A percentile compares a stretch with the other conserved stretches of the same genome.
These are phyloP conservation scores for Trichoderma koningii DNA, from an alignment of 2,329 filamentous ascomycete genomes.

Conservation along the genomic window DNA sequence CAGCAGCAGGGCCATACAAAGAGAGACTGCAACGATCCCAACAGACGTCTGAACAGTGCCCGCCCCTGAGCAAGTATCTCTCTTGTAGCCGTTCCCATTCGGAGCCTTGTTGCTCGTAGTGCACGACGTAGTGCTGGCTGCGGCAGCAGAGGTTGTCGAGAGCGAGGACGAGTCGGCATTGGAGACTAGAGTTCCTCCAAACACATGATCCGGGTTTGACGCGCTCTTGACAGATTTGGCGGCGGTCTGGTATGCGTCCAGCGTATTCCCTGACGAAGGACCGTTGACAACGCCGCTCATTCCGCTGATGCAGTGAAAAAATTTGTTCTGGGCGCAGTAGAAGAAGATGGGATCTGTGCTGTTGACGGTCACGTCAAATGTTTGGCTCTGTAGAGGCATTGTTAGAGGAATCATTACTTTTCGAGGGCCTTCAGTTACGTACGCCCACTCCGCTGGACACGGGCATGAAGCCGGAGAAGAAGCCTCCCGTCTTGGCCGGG, in stretches of 20 bases:
- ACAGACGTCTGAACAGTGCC: conserved; percentile 16
- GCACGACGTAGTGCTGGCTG: conserved; percentile 5
- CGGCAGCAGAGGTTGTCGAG: conserved; percentile 1
- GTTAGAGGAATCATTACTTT: not conserved
- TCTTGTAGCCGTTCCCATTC: conserved; percentile 4
- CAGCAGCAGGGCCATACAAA: conserved; percentile 25
- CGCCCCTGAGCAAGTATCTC: conserved; percentile 17
- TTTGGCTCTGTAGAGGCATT: conserved; percentile 14
- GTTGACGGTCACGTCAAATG: conserved; percentile 33
- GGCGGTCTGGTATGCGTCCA: conserved; percentile 24
- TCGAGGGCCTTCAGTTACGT: not conserved
- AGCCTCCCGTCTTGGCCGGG: conserved; percentile 9
- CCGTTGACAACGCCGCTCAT: conserved; percentile 34
- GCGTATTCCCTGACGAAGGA: conserved; percentile 11
- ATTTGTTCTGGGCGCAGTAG: conserved; percentile 31
- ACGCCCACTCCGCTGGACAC: conserved; percentile 12
- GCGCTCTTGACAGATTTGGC: conserved; percentile 15
- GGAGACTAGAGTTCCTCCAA: not conserved
- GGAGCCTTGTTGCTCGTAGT: conserved; percentile 4
- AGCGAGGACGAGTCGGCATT: not conserved
- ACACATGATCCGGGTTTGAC: not conserved
- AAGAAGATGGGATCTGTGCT: conserved; percentile 34
- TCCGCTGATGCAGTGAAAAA: conserved; percentile 32
- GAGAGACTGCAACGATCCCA: conserved; percentile 10
- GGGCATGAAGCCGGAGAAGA: conserved; percentile 24